Percentiles rank a stretch among this genome's conserved stretches.
These are phyloP conservation scores for Xylaria longipes DNA, from an alignment of 495 filamentous ascomycete genomes.

Conservation along the genomic window DNA sequence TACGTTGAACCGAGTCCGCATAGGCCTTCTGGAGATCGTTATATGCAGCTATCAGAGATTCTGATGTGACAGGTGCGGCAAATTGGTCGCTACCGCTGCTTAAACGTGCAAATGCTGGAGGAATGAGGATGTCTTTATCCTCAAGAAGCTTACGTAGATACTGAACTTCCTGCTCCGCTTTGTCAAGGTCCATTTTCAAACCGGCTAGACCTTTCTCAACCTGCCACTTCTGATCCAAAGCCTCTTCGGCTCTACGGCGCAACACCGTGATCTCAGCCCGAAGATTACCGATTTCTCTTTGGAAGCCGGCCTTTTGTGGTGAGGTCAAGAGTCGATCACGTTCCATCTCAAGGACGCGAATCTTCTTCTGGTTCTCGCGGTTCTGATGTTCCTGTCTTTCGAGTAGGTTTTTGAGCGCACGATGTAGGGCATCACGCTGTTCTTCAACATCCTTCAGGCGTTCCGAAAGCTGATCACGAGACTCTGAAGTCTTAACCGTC, in stretches of 20 bases:
- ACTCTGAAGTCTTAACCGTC: conserved; percentile 66
- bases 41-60: conserved; percentile 80
- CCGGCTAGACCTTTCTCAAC: conserved; percentile 92
- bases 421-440: conserved; percentile 91
- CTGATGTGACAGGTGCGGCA: conserved; percentile 61
- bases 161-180: conserved; percentile 88
- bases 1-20: conserved; percentile 58
- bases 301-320: conserved; percentile 77
- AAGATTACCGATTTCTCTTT: conserved; percentile 77
- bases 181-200: conserved; percentile 96
- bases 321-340: conserved; percentile 75
- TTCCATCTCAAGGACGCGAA: conserved; percentile 77
- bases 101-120: conserved; percentile 58
- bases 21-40: conserved; percentile 73
- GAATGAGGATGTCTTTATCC: conserved; percentile 84
- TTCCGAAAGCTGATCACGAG: conserved; percentile 75
- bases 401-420: conserved; percentile 83
- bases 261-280: conserved; percentile 85
- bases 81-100: conserved; percentile 43
- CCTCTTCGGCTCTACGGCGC: conserved; percentile 89
- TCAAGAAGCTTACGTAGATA: conserved; percentile 79
- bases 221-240: conserved; percentile 94
- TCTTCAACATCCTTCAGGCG: conserved; percentile 89
- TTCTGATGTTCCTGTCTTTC: conserved; percentile 83
- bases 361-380: conserved; percentile 77